Base-by-base conservation (phyloP, 202 grass and related monocot species). In the Hordeum pubiflorum region DNA sequence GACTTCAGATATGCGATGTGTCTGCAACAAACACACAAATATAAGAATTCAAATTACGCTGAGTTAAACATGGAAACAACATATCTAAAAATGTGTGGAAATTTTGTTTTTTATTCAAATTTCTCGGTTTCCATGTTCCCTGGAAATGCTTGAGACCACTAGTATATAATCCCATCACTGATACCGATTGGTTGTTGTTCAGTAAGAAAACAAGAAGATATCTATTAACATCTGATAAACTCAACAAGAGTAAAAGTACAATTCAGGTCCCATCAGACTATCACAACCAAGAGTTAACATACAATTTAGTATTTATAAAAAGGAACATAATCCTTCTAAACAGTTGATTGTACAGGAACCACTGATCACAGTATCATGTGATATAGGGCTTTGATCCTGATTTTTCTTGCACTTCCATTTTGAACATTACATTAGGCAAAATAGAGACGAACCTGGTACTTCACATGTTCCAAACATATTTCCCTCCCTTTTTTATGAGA, bases 131-230 rank as follows among this genome's bases (percentile, higher is more conserved):
- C 48, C 22, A 18, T 2, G 11, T 62, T 69, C 59, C 82, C 10
- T 40, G 18, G 26, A 80, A 80, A 80, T 86, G 4, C 15, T 27
- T 63, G 17, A 75, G 69, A 67, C 7, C 78, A 62, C 22, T 77
- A 75, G 54, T 78, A 64, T 27, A 33, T 33, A 72, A 62, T 46
- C 46, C 48, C 48, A 52, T 52, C 48, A 26, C n/a, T 70, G 22
- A 61, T 34, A 55, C 61, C 23, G 72, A 56, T 22, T n/a, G 3
- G 55, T 44, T 34, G 63, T 52, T 59, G 10, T 76, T 36, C 48
- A 77, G 32, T 43, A 9, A 40, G 31, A 55, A 37, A 60, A 76
- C 9, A 60, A 77, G 6, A 61, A 62, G 14, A 10, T 36, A 72
- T 26, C 14, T 14, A 72, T 75, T 40, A 34, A 5, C 8, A 8